Percentiles rank a stretch among this genome's conserved stretches.
Evolutionary conservation across 495 filamentous ascomycete genomes (phyloP).

Genomic region (Lophiostoma macrostomum): DNA sequence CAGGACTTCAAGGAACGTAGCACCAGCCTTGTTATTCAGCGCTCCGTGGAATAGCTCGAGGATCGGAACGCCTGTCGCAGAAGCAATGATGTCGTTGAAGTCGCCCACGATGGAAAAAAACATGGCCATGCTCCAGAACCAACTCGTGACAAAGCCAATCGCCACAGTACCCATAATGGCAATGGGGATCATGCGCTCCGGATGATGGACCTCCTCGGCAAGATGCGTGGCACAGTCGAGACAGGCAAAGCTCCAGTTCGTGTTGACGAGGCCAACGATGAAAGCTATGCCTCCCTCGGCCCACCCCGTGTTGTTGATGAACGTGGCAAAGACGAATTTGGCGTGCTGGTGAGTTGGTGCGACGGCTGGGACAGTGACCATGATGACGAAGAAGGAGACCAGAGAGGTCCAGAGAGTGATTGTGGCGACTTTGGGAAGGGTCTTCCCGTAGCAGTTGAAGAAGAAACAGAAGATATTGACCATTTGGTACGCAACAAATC

Average conservation of each 20-base stretch:
- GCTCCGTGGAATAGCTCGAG: constrained; percentile 59
- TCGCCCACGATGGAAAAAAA: constrained; percentile 58
- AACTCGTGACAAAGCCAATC: constrained; percentile 59
- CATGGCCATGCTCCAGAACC: constrained; percentile 55
- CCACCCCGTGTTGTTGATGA: constrained; percentile 64
- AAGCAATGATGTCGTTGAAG: constrained; percentile 46
- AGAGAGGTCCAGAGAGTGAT: constrained; percentile 53
- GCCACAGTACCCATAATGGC: constrained; percentile 59
- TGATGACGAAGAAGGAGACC: constrained; percentile 53
- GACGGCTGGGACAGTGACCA: constrained; percentile 54
- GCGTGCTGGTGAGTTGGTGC: constrained; percentile 54
- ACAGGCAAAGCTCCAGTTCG: constrained; percentile 60
- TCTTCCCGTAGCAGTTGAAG: constrained; percentile 59
- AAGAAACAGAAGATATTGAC: constrained; percentile 57
- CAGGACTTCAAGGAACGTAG: constrained; percentile 54
- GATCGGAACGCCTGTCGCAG: constrained; percentile 55
- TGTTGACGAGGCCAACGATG: constrained; percentile 61
- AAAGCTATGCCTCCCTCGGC: constrained; percentile 57
- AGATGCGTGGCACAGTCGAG: constrained; percentile 61
- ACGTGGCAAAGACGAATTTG: constrained; percentile 60
- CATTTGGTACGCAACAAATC: constrained; percentile 48
- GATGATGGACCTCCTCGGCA: constrained; percentile 59
- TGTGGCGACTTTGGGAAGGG: constrained; percentile 50
- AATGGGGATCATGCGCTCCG: constrained; percentile 48
- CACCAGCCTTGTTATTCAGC: constrained; percentile 49